Evolutionary conservation across 2,329 filamentous ascomycete genomes (phyloP).

Genomic region (Metarhizium guizhouense): DNA sequence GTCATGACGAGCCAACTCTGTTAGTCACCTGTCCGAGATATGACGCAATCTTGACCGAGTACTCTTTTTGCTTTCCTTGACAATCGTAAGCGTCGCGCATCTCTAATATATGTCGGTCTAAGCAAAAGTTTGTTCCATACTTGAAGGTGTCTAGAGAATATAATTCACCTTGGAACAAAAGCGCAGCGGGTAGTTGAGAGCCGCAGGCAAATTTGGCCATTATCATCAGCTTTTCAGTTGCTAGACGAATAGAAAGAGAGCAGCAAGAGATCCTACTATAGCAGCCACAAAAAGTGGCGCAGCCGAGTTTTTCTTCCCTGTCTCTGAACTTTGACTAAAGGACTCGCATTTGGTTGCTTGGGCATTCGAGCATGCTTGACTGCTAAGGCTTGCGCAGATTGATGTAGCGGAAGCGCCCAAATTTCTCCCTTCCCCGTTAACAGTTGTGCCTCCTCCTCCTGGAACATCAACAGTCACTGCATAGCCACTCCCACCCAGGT

Average conservation of each 20-base stretch:
- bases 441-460: constrained; percentile 42
- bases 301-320: not conserved
- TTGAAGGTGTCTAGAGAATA: no score
- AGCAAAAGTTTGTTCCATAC: no score
- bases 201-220: not conserved
- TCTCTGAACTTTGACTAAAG: constrained; percentile 10
- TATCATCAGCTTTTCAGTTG: not conserved
- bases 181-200: not conserved
- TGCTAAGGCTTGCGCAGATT: constrained; percentile 47
- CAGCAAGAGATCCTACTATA: not conserved
- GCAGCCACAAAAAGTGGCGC: not conserved
- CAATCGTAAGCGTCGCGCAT: no score
- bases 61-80: not conserved
- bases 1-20: not conserved
- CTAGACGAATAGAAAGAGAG: not conserved
- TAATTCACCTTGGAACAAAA: not conserved
- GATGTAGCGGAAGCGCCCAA: constrained; percentile 38
- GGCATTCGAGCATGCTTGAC: constrained; percentile 39
- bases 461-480: constrained; percentile 49
- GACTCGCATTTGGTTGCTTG: constrained; percentile 29
- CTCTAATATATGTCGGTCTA: no score
- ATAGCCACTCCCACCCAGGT: constrained; percentile 34
- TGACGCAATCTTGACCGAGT: not conserved
- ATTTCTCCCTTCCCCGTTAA: constrained; percentile 30
- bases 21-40: not conserved